Base-by-base conservation (phyloP, 2,329 filamentous ascomycete species). In the Cladosporium sp. region DNA sequence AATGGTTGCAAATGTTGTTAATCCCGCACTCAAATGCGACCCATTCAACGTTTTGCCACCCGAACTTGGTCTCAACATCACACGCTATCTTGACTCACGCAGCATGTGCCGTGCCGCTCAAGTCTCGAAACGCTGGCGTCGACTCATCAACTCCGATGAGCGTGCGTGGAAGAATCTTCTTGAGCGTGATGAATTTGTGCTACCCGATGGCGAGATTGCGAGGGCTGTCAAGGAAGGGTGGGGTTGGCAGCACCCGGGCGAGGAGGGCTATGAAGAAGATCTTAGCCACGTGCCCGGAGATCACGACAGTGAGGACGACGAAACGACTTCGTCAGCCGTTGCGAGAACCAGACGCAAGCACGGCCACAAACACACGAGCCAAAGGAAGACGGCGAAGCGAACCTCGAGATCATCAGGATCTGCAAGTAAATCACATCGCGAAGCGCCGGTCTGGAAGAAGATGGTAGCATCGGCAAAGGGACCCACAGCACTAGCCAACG, bases 111-210 rank as follows among this genome's bases (percentile, higher is more conserved):
- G 89, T 67, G 93, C 93, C 13, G 91, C 95, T 1, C 93, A 95
- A 73, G 95, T 98, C 5, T 98, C 94, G 0, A 97, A 92, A 77
- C 90, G 91, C 74, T 99, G 95, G 95, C 88, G 95, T 51, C 89
- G 90, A 69, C 89, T 97, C 46, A 88, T 97, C 61, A 94, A 98
- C 73, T 90, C 91, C 8, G 94, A 98, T 74, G 95, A 99, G 79
- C 93, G 90, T 57, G 92, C 93, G 16, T 99, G 95, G 95, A 98
- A 96, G 79, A 91, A 93, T 69, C 83, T 97, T 0, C 89, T 99
- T 49, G 93, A 97, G 67, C 84, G 83, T 1, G 93, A 97, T 75
- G 92, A 92, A 0, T 97, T 91, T 76, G 81, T 82, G 30, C 82
- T 99, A 1, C 89, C 92, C 0, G 83, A 89, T 0, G 92, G 91